A percentile compares a stretch with the other conserved stretches of the same genome.
Conservation (phyloP, 2,329 filamentous ascomycete genomes). For the Zymoseptoria ardabiliae region DNA sequence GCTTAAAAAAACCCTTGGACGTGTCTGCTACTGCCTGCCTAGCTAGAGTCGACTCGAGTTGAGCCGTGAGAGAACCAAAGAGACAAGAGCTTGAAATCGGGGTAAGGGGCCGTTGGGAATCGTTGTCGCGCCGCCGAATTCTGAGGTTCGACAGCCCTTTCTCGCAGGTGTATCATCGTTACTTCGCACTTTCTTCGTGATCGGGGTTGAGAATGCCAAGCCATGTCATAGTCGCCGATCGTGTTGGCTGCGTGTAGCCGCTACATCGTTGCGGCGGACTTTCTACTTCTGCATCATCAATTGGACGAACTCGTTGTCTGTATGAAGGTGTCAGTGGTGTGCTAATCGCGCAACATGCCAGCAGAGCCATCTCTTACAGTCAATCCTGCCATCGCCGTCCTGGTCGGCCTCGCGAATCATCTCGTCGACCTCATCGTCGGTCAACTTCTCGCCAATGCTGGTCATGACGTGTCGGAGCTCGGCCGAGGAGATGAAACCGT, state of each 20-base stretch:
- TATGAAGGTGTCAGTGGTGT: background rate
- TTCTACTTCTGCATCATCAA: conserved; percentile 50
- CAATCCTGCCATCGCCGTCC: conserved; percentile 57
- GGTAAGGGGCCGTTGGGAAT: background rate
- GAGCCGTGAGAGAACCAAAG: background rate
- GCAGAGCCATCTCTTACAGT: conserved; percentile 42
- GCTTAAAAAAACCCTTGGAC: background rate
- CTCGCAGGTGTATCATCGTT: background rate
- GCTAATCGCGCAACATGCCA: background rate
- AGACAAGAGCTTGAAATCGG: background rate
- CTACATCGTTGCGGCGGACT: background rate
- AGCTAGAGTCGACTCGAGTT: background rate
- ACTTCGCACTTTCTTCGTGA: background rate
- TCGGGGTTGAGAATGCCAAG: background rate
- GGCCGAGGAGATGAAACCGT: conserved; percentile 56
- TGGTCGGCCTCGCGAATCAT: conserved; percentile 60
- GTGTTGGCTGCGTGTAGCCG: background rate
- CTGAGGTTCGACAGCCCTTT: background rate
- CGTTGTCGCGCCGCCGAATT: background rate
- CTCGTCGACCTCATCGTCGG: conserved; percentile 57
- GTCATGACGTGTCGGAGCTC: conserved; percentile 59
- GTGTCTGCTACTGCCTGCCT: background rate
- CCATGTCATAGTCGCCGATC: background rate
- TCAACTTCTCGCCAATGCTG: conserved; percentile 57
- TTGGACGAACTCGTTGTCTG: conserved; percentile 51